Conservation (phyloP, 306 rosid species). For the Sphenostylis stenocarpa region DNA sequence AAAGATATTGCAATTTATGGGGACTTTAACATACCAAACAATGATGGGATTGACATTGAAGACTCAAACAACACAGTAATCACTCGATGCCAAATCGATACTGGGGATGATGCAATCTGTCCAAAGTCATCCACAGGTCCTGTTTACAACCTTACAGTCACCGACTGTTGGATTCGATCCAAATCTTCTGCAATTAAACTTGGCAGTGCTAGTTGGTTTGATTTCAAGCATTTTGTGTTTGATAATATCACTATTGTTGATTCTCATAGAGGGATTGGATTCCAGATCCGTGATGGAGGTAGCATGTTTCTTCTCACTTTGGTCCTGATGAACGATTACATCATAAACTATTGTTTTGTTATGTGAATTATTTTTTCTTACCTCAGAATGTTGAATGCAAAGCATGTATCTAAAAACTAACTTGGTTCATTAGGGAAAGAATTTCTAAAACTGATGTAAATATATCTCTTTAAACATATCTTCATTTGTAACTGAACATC, state of each 20-base stretch:
- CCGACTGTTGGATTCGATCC: conserved; percentile 78
- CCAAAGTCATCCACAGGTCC: conserved; percentile 80
- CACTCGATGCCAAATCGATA: conserved; percentile 76
- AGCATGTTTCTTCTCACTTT: conserved; percentile 12
- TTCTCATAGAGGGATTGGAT: conserved; percentile 85
- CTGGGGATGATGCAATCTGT: conserved; percentile 95
- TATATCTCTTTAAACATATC: background rate
- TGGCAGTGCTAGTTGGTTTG: conserved; percentile 88
- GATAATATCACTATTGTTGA: conserved; percentile 84
- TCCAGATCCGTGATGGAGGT: conserved; percentile 99
- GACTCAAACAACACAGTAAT: conserved; percentile 85
- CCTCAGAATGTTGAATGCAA: conserved; percentile 12
- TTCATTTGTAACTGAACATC: background rate
- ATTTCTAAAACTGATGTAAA: background rate
- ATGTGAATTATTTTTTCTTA: background rate
- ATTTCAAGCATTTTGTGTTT: conserved; percentile 66
- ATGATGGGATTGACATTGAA: conserved; percentile 91
- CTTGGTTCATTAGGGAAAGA: background rate
- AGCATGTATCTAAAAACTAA: background rate
- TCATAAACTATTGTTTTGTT: background rate
- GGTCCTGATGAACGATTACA: background rate
- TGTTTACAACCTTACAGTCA: conserved; percentile 65
- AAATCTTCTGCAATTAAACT: conserved; percentile 91
- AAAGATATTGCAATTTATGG: conserved; percentile 73
- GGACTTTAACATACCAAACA: conserved; percentile 86